phyloP scores from a whole-genome alignment of 2,329 filamentous ascomycete genomes.

The Fusarium vanettenii region DNA sequence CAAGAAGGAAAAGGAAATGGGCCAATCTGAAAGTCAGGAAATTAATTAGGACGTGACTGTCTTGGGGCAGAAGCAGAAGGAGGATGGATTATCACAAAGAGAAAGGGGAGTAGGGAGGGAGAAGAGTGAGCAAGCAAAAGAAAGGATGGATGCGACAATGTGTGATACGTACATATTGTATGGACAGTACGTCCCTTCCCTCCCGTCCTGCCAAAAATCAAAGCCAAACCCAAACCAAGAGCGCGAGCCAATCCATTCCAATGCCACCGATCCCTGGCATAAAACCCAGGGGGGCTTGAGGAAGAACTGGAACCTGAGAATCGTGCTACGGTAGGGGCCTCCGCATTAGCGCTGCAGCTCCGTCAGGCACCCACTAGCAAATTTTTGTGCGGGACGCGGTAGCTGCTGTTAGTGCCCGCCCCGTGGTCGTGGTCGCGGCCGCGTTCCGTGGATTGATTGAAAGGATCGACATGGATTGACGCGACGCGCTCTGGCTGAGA shows the following conservation, averaged over 20 bases:
- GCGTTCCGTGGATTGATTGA: slow-evolving; percentile 1
- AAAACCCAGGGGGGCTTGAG: slow-evolving; percentile 4
- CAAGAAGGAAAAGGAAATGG: not conserved
- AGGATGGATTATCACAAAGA: not conserved
- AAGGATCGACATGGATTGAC: slow-evolving; percentile 2
- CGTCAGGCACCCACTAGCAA: slow-evolving; percentile 29
- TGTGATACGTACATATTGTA: not conserved
- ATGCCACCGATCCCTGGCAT: slow-evolving; percentile 26
- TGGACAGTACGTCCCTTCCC: not conserved
- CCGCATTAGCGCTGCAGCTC: slow-evolving; percentile 38
- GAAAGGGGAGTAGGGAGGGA: not conserved
- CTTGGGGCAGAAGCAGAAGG: not conserved
- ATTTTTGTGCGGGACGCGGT: slow-evolving; percentile 22
- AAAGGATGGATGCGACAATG: not conserved
- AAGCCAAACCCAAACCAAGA: slow-evolving; percentile 16
- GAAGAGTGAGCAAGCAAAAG: not conserved
- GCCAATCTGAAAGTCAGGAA: slow-evolving; percentile 6
- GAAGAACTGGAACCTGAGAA: not conserved
- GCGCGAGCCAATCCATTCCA: slow-evolving; percentile 28
- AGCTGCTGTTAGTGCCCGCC: slow-evolving; percentile 32
- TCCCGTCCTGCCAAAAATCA: slow-evolving; percentile 14
- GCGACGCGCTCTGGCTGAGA: not conserved
- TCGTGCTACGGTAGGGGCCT: slow-evolving; percentile 4
- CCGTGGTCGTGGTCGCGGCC: not conserved
- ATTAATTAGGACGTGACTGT: slow-evolving; percentile 3